phyloP scores from a whole-genome alignment of 1,284 basidiomycete species.

The Ceratobasidium sp. region DNA sequence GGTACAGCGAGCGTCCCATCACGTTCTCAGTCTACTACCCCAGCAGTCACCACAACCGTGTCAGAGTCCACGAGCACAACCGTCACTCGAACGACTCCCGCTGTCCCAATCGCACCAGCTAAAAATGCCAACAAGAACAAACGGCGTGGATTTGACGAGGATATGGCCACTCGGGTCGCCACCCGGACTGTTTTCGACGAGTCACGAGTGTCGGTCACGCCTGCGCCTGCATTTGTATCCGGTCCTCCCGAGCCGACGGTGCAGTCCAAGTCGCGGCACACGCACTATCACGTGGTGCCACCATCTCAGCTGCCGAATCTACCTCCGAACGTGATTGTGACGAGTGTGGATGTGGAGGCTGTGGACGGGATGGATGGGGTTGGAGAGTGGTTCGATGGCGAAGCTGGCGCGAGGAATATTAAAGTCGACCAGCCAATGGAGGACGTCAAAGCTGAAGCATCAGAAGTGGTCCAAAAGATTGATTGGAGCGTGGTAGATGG shows the following conservation, averaged over 20 bases:
- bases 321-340: constrained; percentile 70
- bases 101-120: constrained; percentile 25
- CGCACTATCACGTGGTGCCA: constrained; percentile 57
- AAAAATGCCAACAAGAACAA: constrained; percentile 40
- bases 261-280: constrained; percentile 39
- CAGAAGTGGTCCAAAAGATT: constrained; percentile 38
- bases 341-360: constrained; percentile 69
- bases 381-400: constrained; percentile 38
- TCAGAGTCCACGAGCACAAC: constrained; percentile 19
- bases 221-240: neutral
- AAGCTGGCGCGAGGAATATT: constrained; percentile 37
- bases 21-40: neutral
- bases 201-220: constrained; percentile 39
- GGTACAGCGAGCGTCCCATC: neutral
- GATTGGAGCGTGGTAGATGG: constrained; percentile 55
- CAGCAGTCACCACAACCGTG: constrained; percentile 9
- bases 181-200: constrained; percentile 65
- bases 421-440: constrained; percentile 43
- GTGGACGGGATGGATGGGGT: constrained; percentile 48
- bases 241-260: constrained; percentile 24
- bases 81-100: neutral
- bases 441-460: neutral
- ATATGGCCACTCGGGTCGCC: constrained; percentile 56
- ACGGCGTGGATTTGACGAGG: constrained; percentile 25
- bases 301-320: constrained; percentile 68